phyloP scores from a whole-genome alignment of 2,329 filamentous ascomycete species.

The Coniochaeta sp. region DNA sequence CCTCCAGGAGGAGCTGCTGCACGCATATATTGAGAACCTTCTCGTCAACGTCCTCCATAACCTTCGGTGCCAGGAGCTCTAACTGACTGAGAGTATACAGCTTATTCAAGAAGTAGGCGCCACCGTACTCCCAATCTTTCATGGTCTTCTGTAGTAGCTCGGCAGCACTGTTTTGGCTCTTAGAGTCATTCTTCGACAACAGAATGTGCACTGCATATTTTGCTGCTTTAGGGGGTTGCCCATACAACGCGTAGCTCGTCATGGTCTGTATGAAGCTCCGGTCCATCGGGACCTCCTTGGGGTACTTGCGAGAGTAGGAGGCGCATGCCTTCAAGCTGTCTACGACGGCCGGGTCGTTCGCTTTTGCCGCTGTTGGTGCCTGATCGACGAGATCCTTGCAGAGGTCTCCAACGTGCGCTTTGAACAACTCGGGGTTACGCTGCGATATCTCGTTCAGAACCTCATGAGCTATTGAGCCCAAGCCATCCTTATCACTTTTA shows the following conservation, averaged over 20 bases:
- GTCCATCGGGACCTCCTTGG: slow-evolving; percentile 74
- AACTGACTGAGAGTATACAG: slow-evolving; percentile 67
- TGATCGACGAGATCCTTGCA: slow-evolving; percentile 79
- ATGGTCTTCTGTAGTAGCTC: slow-evolving; percentile 73
- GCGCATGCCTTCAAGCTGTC: slow-evolving; percentile 92
- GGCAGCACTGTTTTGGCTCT: slow-evolving; percentile 72
- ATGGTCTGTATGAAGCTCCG: slow-evolving; percentile 75
- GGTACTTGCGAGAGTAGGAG: slow-evolving; percentile 80
- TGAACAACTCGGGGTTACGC: slow-evolving; percentile 82
- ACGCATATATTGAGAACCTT: slow-evolving; percentile 73
- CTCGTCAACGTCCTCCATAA: slow-evolving; percentile 66
- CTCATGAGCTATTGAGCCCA: slow-evolving; percentile 76
- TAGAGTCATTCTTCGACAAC: slow-evolving; percentile 65
- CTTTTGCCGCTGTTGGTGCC: slow-evolving; percentile 60
- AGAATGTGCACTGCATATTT: slow-evolving; percentile 94
- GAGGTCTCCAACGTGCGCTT: slow-evolving; percentile 84
- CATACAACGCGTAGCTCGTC: slow-evolving; percentile 74
- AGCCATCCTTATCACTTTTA: slow-evolving; percentile 70
- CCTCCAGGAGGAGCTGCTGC: slow-evolving; percentile 64
- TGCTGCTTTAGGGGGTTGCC: slow-evolving; percentile 71
- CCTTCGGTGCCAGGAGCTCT: slow-evolving; percentile 64
- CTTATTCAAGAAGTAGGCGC: slow-evolving; percentile 67
- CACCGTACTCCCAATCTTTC: slow-evolving; percentile 65
- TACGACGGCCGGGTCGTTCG: slow-evolving; percentile 68
- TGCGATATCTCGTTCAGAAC: slow-evolving; percentile 88